Percentiles rank a stretch among this genome's conserved stretches.
phyloP scores from a whole-genome alignment of 768 basidiomycete genomes.

The Lentinula detonsa region DNA sequence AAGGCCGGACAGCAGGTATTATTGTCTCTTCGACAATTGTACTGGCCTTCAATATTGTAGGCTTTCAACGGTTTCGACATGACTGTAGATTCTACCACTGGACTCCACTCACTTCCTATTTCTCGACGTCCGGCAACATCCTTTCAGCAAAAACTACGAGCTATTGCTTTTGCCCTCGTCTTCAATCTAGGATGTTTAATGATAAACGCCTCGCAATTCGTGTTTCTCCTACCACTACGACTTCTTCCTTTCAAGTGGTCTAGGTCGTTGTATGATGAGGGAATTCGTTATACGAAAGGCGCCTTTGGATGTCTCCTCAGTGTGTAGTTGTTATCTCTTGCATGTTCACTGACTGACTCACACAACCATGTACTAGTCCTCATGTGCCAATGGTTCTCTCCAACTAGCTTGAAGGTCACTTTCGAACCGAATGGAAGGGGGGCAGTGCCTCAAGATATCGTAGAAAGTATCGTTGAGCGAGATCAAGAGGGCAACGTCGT shows the following conservation, averaged over 20 bases:
- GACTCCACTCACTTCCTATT: conserved; percentile 44
- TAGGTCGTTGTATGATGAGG: conserved; percentile 54
- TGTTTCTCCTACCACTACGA: conserved; percentile 61
- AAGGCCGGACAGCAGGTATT: not conserved
- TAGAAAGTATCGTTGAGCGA: conserved; percentile 49
- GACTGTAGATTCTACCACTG: conserved; percentile 8
- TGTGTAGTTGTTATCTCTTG: conserved; percentile 27
- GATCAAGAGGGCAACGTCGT: conserved; percentile 51
- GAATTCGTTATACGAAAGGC: conserved; percentile 78
- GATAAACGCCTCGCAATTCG: conserved; percentile 69
- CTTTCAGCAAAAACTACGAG: conserved; percentile 47
- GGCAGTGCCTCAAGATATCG: conserved; percentile 52
- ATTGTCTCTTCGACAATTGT: not conserved
- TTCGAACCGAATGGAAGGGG: conserved; percentile 69
- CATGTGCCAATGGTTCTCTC: conserved; percentile 79
- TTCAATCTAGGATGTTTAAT: conserved; percentile 64
- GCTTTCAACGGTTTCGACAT: not conserved
- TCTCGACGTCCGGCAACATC: conserved; percentile 42
- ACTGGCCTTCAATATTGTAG: not conserved
- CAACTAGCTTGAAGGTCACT: conserved; percentile 64
- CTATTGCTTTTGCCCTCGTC: conserved; percentile 44
- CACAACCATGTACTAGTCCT: conserved; percentile 41
- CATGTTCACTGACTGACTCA: not conserved
- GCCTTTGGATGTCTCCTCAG: conserved; percentile 72
- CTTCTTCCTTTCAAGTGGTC: conserved; percentile 56